phyloP scores from a whole-genome alignment of 352 stramenopile species.

The Globisporangium abappressorium region DNA sequence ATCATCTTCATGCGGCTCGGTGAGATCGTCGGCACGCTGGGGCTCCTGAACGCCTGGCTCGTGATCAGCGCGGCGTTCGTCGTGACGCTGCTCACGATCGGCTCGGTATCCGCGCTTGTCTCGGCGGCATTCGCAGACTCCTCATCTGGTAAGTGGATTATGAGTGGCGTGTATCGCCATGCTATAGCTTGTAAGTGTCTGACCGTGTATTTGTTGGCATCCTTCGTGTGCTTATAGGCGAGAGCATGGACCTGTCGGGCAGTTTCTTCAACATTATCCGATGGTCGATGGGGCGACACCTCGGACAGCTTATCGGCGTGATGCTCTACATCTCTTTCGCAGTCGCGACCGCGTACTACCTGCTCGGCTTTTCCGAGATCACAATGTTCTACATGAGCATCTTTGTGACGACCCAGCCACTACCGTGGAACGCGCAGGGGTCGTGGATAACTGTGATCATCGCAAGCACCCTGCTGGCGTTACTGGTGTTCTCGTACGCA shows the following conservation, averaged over 20 bases:
- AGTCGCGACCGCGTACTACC: constrained; percentile 38
- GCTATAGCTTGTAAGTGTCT: background rate
- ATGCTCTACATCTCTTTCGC: constrained; percentile 41
- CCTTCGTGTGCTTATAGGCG: background rate
- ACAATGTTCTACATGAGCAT: constrained; percentile 38
- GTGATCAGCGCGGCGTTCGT: constrained; percentile 34
- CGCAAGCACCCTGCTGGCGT: constrained; percentile 28
- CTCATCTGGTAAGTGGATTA: constrained; percentile 3
- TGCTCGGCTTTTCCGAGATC: constrained; percentile 50
- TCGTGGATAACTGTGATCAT: constrained; percentile 33
- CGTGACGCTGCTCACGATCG: constrained; percentile 43
- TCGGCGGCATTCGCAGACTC: constrained; percentile 21
- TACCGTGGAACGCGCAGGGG: constrained; percentile 36
- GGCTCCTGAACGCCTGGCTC: constrained; percentile 21
- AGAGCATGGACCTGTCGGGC: constrained; percentile 12
- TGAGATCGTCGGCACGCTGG: constrained; percentile 33
- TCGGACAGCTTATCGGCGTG: constrained; percentile 34
- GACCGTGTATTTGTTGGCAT: background rate
- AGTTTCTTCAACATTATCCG: constrained; percentile 33
- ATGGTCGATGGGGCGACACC: constrained; percentile 23
- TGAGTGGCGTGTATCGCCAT: background rate
- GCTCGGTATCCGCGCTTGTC: constrained; percentile 44
- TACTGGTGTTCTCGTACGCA: constrained; percentile 18
- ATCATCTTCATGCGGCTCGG: constrained; percentile 57
- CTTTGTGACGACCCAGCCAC: constrained; percentile 12